Evolutionary conservation across 2,329 filamentous ascomycete species (phyloP).

Genomic region (Paraconiothyrium sp.): DNA sequence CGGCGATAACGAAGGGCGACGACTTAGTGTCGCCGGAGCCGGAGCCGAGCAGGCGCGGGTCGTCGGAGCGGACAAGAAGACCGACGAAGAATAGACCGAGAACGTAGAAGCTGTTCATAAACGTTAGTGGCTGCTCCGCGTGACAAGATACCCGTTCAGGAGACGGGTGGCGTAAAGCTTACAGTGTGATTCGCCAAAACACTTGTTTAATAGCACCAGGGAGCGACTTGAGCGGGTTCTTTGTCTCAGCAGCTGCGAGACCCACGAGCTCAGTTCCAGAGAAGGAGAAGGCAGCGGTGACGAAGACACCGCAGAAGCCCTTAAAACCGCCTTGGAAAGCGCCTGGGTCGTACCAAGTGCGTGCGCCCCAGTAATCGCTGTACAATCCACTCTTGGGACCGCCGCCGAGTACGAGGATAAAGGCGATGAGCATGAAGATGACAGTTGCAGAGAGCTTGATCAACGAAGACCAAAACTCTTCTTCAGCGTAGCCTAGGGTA

Average conservation of each 20-base stretch:
- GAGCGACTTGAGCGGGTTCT: conserved; percentile 62
- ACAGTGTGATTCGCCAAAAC: conserved; percentile 57
- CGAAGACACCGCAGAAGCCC: conserved; percentile 80
- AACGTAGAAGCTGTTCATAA: conserved; percentile 53
- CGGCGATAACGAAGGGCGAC: conserved; percentile 74
- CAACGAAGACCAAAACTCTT: conserved; percentile 50
- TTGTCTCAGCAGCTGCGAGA: conserved; percentile 67
- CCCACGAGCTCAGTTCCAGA: conserved; percentile 81
- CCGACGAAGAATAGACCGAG: conserved; percentile 56
- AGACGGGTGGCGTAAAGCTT: conserved; percentile 18
- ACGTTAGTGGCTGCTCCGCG: conserved; percentile 19
- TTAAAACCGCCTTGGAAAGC: conserved; percentile 84
- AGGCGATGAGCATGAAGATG: conserved; percentile 56
- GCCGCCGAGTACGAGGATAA: conserved; percentile 66
- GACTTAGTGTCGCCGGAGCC: conserved; percentile 51
- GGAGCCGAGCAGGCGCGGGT: conserved; percentile 45
- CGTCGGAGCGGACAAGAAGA: conserved; percentile 52
- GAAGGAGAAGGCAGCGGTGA: conserved; percentile 79
- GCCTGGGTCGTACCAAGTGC: conserved; percentile 66
- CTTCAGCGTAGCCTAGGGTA: conserved; percentile 53
- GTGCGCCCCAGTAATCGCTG: conserved; percentile 65
- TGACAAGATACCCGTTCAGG: not conserved
- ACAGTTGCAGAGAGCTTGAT: conserved; percentile 49
- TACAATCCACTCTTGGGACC: conserved; percentile 61
- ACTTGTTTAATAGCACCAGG: conserved; percentile 57